These are phyloP conservation scores for Ascochyta fabae DNA, from an alignment of 2,329 filamentous ascomycete genomes.

Conservation along the genomic window DNA sequence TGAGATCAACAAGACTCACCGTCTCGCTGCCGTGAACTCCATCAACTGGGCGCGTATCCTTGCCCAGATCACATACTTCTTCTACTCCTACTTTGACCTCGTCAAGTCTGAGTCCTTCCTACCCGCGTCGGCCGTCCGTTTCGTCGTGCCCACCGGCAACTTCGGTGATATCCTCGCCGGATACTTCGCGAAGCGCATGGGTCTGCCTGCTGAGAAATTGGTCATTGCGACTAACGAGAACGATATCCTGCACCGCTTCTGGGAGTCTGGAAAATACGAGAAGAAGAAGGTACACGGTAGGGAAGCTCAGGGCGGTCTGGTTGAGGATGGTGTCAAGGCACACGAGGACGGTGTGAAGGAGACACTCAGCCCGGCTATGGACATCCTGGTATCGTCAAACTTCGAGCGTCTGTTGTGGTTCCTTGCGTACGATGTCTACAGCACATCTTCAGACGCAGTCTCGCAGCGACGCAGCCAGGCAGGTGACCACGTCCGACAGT, in stretches of 20 bases:
- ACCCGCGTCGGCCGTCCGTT: slow-evolving; percentile 70
- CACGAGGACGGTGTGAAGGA: slow-evolving; percentile 81
- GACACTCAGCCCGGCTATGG: slow-evolving; percentile 94
- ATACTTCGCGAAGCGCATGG: slow-evolving; percentile 91
- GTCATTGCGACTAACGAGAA: slow-evolving; percentile 97
- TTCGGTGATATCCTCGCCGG: slow-evolving; percentile 94
- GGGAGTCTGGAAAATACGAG: slow-evolving; percentile 86
- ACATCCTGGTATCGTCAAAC: slow-evolving; percentile 94
- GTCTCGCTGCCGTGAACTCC: slow-evolving; percentile 91
- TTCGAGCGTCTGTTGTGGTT: slow-evolving; percentile 97
- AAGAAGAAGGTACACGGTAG: slow-evolving; percentile 72
- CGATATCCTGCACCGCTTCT: slow-evolving; percentile 95
- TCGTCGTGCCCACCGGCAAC: slow-evolving; percentile 93
- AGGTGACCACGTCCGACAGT: slow-evolving; percentile 76
- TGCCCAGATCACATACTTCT: slow-evolving; percentile 97
- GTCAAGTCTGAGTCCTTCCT: slow-evolving; percentile 66
- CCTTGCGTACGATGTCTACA: slow-evolving; percentile 68
- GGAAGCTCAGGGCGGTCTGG: slow-evolving; percentile 62
- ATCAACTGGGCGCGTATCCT: slow-evolving; percentile 97
- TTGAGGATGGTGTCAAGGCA: slow-evolving; percentile 64
- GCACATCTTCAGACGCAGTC: slow-evolving; percentile 47
- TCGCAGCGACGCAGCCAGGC: slow-evolving; percentile 58
- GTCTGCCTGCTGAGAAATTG: slow-evolving; percentile 84
- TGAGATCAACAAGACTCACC: slow-evolving; percentile 80
- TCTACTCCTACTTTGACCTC: slow-evolving; percentile 89